phyloP scores from a whole-genome alignment of 208 protist species.

The Trichomonas gallinae region DNA sequence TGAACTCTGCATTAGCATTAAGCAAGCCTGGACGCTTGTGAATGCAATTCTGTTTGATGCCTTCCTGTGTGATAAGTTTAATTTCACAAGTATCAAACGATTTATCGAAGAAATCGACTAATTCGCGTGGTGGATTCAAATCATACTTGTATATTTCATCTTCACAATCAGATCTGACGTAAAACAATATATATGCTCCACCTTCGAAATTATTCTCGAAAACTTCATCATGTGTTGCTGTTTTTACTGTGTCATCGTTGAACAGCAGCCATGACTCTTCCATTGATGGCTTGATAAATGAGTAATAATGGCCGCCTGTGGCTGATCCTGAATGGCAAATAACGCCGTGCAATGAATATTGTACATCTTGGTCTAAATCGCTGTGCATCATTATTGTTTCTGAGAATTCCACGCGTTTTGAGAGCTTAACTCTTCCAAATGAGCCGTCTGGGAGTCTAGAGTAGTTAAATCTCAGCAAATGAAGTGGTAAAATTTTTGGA shows the following conservation, averaged over 20 bases:
- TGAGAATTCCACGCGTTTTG: background rate
- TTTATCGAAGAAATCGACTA: background rate
- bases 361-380: background rate
- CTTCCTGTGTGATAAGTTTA: background rate
- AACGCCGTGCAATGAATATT: background rate
- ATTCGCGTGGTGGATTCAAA: background rate
- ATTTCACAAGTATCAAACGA: background rate
- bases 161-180: background rate
- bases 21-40: background rate
- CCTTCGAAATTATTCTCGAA: background rate
- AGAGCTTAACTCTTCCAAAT: background rate
- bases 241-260: background rate
- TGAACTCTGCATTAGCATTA: background rate
- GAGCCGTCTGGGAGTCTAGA: background rate
- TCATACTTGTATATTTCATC: background rate
- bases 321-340: background rate
- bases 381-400: background rate
- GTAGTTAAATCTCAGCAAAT: background rate
- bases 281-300: background rate
- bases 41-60: background rate
- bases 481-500: background rate
- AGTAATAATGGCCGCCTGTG: background rate
- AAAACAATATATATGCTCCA: background rate
- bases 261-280: background rate
- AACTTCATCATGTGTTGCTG: background rate